phyloP scores from a whole-genome alignment of 768 basidiomycete genomes.

The Naematelia encephala region DNA sequence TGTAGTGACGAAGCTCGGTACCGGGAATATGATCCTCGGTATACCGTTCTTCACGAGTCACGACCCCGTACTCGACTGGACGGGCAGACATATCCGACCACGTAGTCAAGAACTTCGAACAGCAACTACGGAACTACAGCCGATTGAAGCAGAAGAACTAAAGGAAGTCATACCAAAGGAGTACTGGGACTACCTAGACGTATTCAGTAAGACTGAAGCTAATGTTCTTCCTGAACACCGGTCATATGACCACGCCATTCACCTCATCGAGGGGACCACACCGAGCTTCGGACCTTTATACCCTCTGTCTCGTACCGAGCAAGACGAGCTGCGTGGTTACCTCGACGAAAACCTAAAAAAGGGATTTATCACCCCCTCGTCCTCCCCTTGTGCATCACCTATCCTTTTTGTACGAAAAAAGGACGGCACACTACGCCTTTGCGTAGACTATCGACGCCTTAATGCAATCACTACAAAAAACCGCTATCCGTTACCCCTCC shows the following conservation, averaged over 20 bases:
- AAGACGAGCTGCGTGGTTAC: constrained; percentile 49
- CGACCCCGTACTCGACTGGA: not conserved
- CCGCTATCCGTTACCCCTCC: constrained; percentile 30
- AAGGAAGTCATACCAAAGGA: constrained; percentile 9
- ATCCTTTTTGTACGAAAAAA: constrained; percentile 52
- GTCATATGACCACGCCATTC: constrained; percentile 15
- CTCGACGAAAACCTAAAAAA: constrained; percentile 51
- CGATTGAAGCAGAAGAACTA: no score
- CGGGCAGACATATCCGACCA: no score
- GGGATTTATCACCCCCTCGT: constrained; percentile 9
- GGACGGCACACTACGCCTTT: constrained; percentile 44
- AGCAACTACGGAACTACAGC: no score
- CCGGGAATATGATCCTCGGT: not conserved
- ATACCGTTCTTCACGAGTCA: not conserved
- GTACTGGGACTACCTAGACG: constrained; percentile 9
- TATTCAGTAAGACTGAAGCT: constrained; percentile 15
- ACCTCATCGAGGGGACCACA: constrained; percentile 11
- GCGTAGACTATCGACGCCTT: constrained; percentile 51
- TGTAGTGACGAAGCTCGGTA: not conserved
- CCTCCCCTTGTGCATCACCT: constrained; percentile 13
- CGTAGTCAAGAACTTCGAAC: no score
- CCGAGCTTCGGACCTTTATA: constrained; percentile 51
- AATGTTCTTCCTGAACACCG: constrained; percentile 15
- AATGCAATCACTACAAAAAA: constrained; percentile 30
- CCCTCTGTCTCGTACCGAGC: constrained; percentile 48